Evolutionary conservation across 129 eudicot genomes (phyloP).

Genomic region (Glebionis coronaria): DNA sequence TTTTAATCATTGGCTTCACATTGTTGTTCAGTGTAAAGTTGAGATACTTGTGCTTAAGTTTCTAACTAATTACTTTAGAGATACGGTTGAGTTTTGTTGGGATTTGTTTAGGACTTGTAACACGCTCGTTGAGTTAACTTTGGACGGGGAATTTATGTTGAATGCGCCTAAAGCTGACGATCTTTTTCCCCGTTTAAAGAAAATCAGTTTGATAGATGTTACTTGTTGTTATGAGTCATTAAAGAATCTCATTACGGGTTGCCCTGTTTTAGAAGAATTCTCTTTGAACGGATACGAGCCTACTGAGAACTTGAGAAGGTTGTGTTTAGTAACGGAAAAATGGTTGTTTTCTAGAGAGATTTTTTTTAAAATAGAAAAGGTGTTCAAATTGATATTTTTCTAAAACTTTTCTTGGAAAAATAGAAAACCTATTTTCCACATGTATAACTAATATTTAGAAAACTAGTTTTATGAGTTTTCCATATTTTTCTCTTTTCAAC

Average conservation of each 20-base stretch:
- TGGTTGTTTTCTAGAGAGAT: too few species aligned
- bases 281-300: constrained; percentile 14
- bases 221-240: neutral
- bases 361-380: too few species aligned
- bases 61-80: neutral
- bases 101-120: constrained; percentile 9
- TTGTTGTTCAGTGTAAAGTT: constrained; percentile 4
- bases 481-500: too few species aligned
- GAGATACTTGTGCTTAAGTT: constrained; percentile 20
- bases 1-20: constrained; percentile 9
- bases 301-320: neutral
- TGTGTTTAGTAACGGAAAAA: too few species aligned
- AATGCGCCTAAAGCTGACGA: constrained; percentile 4
- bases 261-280: constrained; percentile 25
- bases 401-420: too few species aligned
- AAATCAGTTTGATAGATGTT: constrained; percentile 1
- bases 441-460: too few species aligned
- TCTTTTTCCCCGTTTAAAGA: constrained; percentile 23
- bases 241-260: constrained; percentile 15
- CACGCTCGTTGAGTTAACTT: constrained; percentile 20
- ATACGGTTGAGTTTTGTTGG: constrained; percentile 15
- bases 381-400: too few species aligned
- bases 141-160: constrained; percentile 13
- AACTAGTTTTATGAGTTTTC: too few species aligned
- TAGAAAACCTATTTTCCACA: too few species aligned